phyloP scores from a whole-genome alignment of 78 protist species.

The Monosiga brevicollis region DNA sequence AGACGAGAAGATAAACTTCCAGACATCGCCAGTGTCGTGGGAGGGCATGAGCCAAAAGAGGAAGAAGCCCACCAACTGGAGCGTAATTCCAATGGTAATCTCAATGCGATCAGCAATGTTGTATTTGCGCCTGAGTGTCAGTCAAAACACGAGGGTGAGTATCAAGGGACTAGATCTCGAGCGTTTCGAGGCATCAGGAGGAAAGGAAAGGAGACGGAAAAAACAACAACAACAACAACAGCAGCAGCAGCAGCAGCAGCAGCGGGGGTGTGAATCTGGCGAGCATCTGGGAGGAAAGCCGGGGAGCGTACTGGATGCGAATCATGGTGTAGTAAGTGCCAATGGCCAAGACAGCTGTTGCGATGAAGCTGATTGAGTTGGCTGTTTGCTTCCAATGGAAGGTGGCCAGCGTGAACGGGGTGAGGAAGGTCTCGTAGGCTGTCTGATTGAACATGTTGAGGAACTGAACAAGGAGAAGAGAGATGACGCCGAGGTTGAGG shows the following conservation, averaged over 20 bases:
- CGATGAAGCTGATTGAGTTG: background rate
- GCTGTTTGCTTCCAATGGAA: background rate
- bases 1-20: background rate
- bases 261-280: too few relatives aligned
- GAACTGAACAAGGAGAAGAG: background rate
- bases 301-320: background rate
- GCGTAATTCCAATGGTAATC: background rate
- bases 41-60: background rate
- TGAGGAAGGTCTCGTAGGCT: background rate
- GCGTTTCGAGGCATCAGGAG: too few relatives aligned
- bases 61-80: background rate
- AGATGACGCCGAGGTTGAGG: background rate
- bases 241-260: too few relatives aligned
- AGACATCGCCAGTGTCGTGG: background rate
- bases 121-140: background rate
- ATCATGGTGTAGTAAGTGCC: background rate
- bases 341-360: background rate
- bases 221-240: too few relatives aligned
- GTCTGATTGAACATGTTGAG: background rate
- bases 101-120: background rate
- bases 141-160: too few relatives aligned
- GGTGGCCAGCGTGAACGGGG: background rate
- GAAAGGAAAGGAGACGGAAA: too few relatives aligned
- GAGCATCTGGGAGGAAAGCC: too few relatives aligned
- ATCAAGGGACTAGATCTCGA: too few relatives aligned